Percentiles rank a stretch among this genome's conserved stretches.
Conservation (phyloP, 768 basidiomycete genomes). For the Lanmaoa rubissima region DNA sequence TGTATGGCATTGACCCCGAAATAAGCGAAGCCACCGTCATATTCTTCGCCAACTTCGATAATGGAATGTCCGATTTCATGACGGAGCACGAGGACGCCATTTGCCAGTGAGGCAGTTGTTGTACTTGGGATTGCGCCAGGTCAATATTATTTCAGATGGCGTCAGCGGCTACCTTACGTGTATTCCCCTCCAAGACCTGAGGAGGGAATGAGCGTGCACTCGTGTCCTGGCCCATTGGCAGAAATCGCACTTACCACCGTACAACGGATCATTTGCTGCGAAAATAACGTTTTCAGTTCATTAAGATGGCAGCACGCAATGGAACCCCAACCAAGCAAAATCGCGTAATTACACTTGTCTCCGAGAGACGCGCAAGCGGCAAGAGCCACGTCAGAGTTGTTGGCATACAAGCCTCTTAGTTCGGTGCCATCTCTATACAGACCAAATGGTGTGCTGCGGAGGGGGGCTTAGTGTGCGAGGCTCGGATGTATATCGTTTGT, state of each 20-base stretch:
- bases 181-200: conserved; percentile 75
- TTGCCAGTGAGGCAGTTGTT: conserved; percentile 70
- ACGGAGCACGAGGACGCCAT: conserved; percentile 71
- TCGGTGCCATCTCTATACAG: conserved; percentile 79
- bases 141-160: background rate
- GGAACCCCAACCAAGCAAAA: conserved; percentile 56
- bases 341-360: conserved; percentile 69
- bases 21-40: conserved; percentile 75
- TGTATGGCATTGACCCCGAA: conserved; percentile 65
- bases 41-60: conserved; percentile 78
- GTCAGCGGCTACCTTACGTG: conserved; percentile 49
- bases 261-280: conserved; percentile 74
- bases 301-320: background rate
- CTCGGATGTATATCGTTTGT: background rate
- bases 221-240: background rate
- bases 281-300: conserved; percentile 3
- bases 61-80: conserved; percentile 83
- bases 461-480: conserved; percentile 2
- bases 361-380: conserved; percentile 67
- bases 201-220: background rate
- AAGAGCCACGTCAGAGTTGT: conserved; percentile 60
- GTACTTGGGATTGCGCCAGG: conserved; percentile 41
- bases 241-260: conserved; percentile 54
- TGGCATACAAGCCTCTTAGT: conserved; percentile 69
- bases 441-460: conserved; percentile 65